Evolutionary conservation across 148 eudicot species (phyloP).

Genomic region (Rheum nobile): DNA sequence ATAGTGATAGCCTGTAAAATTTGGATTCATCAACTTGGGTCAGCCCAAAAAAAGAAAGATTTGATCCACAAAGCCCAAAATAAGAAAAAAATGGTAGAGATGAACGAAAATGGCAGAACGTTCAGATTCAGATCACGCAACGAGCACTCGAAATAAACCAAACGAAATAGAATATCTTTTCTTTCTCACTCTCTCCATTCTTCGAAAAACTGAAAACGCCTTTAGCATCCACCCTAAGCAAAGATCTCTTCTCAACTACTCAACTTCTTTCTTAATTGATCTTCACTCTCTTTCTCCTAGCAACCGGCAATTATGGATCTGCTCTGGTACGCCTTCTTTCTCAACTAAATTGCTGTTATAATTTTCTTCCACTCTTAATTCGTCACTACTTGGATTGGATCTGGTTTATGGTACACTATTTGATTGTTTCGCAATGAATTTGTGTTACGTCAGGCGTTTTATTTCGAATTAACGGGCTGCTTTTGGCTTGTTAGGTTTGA

Average conservation of each 20-base stretch:
- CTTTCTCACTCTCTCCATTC: background rate
- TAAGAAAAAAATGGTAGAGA: background rate
- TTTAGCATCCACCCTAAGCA: conserved; percentile 7
- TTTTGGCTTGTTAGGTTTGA: background rate
- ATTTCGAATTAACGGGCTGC: background rate
- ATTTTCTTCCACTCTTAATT: background rate
- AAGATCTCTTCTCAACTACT: conserved; percentile 6
- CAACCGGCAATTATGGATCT: background rate
- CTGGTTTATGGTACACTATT: background rate
- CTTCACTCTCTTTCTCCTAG: background rate
- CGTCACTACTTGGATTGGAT: background rate
- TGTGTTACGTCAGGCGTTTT: background rate
- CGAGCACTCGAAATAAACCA: background rate
- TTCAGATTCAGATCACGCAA: conserved; percentile 2
- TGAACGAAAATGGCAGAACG: background rate
- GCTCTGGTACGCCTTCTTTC: background rate
- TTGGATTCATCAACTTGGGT: background rate
- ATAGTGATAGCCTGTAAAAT: too few species aligned
- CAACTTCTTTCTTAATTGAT: background rate
- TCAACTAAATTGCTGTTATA: background rate
- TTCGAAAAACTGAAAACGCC: background rate
- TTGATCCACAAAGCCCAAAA: background rate
- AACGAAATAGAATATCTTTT: background rate
- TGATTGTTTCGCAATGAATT: background rate
- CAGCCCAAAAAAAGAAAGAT: background rate